phyloP scores from a whole-genome alignment of 1,284 basidiomycete genomes.

The Cryptococcus sp. region DNA sequence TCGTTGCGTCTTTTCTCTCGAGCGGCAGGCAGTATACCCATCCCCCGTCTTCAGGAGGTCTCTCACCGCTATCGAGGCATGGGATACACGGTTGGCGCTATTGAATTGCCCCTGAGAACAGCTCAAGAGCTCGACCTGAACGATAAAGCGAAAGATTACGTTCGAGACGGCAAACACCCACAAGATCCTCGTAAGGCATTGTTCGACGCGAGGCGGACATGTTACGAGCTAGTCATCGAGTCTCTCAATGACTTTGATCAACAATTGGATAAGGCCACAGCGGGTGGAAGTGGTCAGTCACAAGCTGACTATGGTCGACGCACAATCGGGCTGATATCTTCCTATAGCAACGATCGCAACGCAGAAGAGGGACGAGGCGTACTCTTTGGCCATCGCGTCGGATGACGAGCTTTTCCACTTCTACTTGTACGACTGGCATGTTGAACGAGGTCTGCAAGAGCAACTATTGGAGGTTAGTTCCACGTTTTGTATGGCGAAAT shows the following conservation, averaged over 20 bases:
- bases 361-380: slow-evolving; percentile 50
- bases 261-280: slow-evolving; percentile 32
- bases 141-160: slow-evolving; percentile 74
- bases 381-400: slow-evolving; percentile 69
- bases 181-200: slow-evolving; percentile 63
- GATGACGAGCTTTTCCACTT: slow-evolving; percentile 94
- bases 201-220: slow-evolving; percentile 66
- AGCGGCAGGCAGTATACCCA: slow-evolving; percentile 78
- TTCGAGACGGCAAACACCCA: slow-evolving; percentile 65
- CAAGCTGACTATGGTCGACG: neutral
- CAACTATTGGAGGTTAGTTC: slow-evolving; percentile 78
- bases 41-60: slow-evolving; percentile 81
- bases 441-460: slow-evolving; percentile 74
- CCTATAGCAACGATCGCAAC: slow-evolving; percentile 23
- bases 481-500: neutral
- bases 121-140: slow-evolving; percentile 78
- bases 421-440: slow-evolving; percentile 91
- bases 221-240: slow-evolving; percentile 80
- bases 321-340: neutral
- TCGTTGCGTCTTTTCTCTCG: slow-evolving; percentile 82
- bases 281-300: slow-evolving; percentile 21
- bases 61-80: slow-evolving; percentile 82
- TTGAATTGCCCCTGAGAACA: slow-evolving; percentile 82
- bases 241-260: slow-evolving; percentile 80
- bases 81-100: slow-evolving; percentile 76